phyloP scores from a whole-genome alignment of 305 asterid species.

The Rubia peregrina region DNA sequence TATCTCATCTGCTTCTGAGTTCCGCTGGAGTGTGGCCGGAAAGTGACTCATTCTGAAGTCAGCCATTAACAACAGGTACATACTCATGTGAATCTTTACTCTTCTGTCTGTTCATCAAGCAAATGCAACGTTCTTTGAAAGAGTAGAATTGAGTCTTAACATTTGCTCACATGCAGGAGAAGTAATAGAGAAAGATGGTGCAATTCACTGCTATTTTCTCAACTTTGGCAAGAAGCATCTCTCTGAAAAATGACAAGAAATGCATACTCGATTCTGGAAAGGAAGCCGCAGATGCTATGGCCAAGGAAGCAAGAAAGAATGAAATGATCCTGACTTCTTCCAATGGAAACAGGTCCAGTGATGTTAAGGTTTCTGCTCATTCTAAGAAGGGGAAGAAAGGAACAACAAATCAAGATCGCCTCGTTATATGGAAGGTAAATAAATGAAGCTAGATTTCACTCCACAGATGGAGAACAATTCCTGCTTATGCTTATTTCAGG shows the following conservation, averaged over 20 bases:
- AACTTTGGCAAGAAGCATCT: slow-evolving; percentile 45
- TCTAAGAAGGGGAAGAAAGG: slow-evolving; percentile 73
- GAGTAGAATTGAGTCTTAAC: neutral
- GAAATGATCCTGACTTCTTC: slow-evolving; percentile 53
- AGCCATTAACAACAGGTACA: slow-evolving; percentile 8
- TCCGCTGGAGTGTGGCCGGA: slow-evolving; percentile 21
- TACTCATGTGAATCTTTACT: neutral
- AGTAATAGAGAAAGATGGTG: slow-evolving; percentile 40
- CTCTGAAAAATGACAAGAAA: slow-evolving; percentile 42
- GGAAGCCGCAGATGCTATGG: slow-evolving; percentile 39
- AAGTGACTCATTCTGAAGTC: slow-evolving; percentile 19
- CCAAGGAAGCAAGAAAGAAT: slow-evolving; percentile 54
- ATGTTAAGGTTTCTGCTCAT: slow-evolving; percentile 29
- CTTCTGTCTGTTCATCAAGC: neutral
- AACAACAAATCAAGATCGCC: slow-evolving; percentile 51
- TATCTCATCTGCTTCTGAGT: slow-evolving; percentile 17
- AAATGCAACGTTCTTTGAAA: neutral
- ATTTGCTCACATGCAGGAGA: slow-evolving; percentile 8
- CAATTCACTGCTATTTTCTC: slow-evolving; percentile 49
- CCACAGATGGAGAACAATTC: neutral
- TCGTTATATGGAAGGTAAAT: slow-evolving; percentile 68
- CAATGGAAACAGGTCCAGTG: slow-evolving; percentile 27
- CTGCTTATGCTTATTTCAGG: slow-evolving; percentile 25
- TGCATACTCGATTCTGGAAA: slow-evolving; percentile 33
- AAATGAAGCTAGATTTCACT: slow-evolving; percentile 2